Conservation (phyloP, 257 asterid species). For the Solanum etuberosum region DNA sequence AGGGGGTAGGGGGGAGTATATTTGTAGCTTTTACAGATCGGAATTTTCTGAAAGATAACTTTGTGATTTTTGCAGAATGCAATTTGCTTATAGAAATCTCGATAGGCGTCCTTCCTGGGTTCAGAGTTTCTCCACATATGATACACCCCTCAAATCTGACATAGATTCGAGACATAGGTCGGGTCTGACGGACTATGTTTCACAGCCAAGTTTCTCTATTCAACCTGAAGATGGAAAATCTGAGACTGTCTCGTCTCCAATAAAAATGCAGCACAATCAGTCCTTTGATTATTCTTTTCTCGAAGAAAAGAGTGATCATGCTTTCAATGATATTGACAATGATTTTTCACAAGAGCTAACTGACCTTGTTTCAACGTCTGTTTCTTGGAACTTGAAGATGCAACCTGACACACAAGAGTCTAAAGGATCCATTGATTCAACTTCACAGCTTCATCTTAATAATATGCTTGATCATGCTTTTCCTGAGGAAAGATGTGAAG, state of each 20-base stretch:
- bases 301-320: slow-evolving; percentile 7
- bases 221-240: slow-evolving; percentile 48
- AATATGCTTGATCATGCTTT: slow-evolving; percentile 37
- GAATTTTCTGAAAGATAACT: background rate
- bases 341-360: slow-evolving; percentile 41
- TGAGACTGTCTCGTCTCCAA: slow-evolving; percentile 34
- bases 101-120: slow-evolving; percentile 43
- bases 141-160: slow-evolving; percentile 40
- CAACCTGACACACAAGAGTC: slow-evolving; percentile 40
- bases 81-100: slow-evolving; percentile 22
- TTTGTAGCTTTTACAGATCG: background rate
- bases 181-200: slow-evolving; percentile 31
- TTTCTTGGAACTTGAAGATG: slow-evolving; percentile 34
- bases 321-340: slow-evolving; percentile 21
- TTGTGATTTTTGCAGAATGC: slow-evolving; percentile 36
- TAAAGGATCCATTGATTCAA: slow-evolving; percentile 42
- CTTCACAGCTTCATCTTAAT: slow-evolving; percentile 30
- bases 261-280: slow-evolving; percentile 31
- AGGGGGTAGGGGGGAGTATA: background rate
- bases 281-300: slow-evolving; percentile 32
- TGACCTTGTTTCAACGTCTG: slow-evolving; percentile 38
- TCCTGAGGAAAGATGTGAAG: slow-evolving; percentile 31
- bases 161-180: slow-evolving; percentile 43
- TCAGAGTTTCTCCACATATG: slow-evolving; percentile 41
- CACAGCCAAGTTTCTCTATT: slow-evolving; percentile 39